A percentile compares a stretch with the other conserved stretches of the same genome.
Evolutionary conservation across 2,329 filamentous ascomycete species (phyloP).

Genomic region (Cercospora nicotianae): DNA sequence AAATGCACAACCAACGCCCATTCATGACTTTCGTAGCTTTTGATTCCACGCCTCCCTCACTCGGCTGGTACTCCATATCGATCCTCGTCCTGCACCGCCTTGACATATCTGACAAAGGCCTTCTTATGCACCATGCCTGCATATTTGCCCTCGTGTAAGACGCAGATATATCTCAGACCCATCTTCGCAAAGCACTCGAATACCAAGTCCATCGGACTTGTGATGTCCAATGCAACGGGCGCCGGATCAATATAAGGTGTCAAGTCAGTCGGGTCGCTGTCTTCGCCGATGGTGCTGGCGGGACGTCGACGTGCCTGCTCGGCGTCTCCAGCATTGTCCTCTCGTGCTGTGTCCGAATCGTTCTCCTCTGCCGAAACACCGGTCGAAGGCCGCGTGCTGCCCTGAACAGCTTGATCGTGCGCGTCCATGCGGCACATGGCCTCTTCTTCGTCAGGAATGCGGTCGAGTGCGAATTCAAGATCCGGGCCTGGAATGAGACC

Average conservation of each 20-base stretch:
- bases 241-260: slow-evolving; percentile 89
- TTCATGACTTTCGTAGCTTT: slow-evolving; percentile 7
- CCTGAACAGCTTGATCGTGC: slow-evolving; percentile 52
- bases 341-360: slow-evolving; percentile 17
- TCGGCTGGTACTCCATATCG: slow-evolving; percentile 14
- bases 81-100: slow-evolving; percentile 67
- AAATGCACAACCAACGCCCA: slow-evolving; percentile 7
- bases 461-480: slow-evolving; percentile 88
- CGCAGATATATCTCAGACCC: slow-evolving; percentile 88
- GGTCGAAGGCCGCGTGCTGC: slow-evolving; percentile 11
- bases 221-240: slow-evolving; percentile 82
- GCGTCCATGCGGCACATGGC: slow-evolving; percentile 80
- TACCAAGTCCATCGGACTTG: slow-evolving; percentile 88
- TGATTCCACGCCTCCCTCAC: background rate
- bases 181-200: slow-evolving; percentile 97
- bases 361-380: slow-evolving; percentile 13
- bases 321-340: slow-evolving; percentile 16
- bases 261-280: slow-evolving; percentile 74
- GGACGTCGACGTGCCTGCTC: background rate
- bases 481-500: slow-evolving; percentile 93
- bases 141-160: slow-evolving; percentile 78
- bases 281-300: slow-evolving; percentile 14
- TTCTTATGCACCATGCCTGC: slow-evolving; percentile 96
- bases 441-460: slow-evolving; percentile 68
- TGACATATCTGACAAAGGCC: slow-evolving; percentile 90